Base-by-base conservation (phyloP, 495 filamentous ascomycete genomes). In the Polyplosphaeria fusca region DNA sequence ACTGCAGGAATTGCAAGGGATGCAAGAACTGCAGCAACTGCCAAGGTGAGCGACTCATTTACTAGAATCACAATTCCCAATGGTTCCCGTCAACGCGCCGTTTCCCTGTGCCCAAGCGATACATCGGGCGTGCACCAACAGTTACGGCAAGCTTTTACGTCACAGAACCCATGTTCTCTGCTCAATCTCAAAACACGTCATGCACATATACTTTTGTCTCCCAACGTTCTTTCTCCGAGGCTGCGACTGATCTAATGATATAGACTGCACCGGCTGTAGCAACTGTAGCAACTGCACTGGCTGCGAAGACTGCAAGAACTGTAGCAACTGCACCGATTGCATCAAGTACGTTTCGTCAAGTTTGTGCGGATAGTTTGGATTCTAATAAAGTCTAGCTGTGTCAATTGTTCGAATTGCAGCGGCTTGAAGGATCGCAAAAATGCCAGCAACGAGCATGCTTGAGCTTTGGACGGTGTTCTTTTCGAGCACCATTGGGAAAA, bases 1-100 rank as follows among this genome's bases (percentile, higher is more conserved):
- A 44, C 40, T 44, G 40, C 40, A 44, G 40, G 18, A 16, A 44
- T 16, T 44, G 40, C 40, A 44, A 23, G 20, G 40, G 20, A 5
- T 23, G 40, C 20, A 44, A 44, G 20, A 23, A 44, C 40, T 44
- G 40, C 40, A 44, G 40, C 11, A 44, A 16, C 18, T 18, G 20
- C n/a, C 7, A 7, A 7, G 18, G 40, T 23, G n/a, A n/a, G n/a
- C n/a, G n/a, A 18, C 40, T 5, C 11, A 18, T 23, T 16, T 7
- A 44, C 18, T 16, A 23, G 7, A 5, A 44, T 5, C 20, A 5
- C 20, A 44, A 5, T 11, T 18, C 11, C 20, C 30, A 35, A 7
- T 35, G 7, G 30, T 35, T 14, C 30, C n/a, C n/a, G n/a, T n/a
- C n/a, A n/a, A n/a, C n/a, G n/a, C n/a, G n/a, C n/a, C n/a, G n/a